Base-by-base conservation (phyloP, 257 asterid genomes). In the Ligustrum vulgare region DNA sequence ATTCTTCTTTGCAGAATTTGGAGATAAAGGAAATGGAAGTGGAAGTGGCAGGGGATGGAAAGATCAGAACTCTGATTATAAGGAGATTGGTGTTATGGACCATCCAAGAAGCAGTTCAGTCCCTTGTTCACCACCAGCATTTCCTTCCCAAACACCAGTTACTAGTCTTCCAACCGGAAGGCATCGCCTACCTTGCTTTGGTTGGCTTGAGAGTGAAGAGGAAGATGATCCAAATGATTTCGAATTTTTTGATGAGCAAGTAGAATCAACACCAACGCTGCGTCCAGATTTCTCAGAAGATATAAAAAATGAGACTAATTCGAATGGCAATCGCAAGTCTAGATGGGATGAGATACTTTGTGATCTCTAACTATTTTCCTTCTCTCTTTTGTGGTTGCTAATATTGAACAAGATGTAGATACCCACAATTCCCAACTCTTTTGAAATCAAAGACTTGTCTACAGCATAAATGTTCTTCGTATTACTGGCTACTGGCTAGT, bases 171-270 rank as follows among this genome's bases (percentile, higher is more conserved):
- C 41, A 36, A 36, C 41, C 10, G 41, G 43, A 37, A 45, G 54
- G 33, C 72, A 9, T 9, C 82, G 63, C 13, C 10, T 23, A 37
- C 93, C 88, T 1, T 84, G 89, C 79, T 84, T 85, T 74, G 96
- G 93, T 51, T 90, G 92, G 93, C 80, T 90, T 20, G 88, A 80
- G 12, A 72, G 75, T 15, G 87, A 81, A n/a, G 87, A 80, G 18
- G 87, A 87, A 11, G 82, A 78, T 3, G 60, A 10, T 10, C 35
- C 6, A 0, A 41, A 41, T 41, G 72, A 74, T 7, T 71, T 86
- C 49, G 32, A 85, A 15, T 8, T 2, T 4, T 56, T 90, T 11
- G 5, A 54, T 15, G 56, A 12, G 39, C 56, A 11, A 39, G 10
- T 41, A 3, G 69, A 22, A 66, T 20, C 39, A 0, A 37, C 36